phyloP scores from a whole-genome alignment of 345 rosid genomes.

The Moricandia arvensis region DNA sequence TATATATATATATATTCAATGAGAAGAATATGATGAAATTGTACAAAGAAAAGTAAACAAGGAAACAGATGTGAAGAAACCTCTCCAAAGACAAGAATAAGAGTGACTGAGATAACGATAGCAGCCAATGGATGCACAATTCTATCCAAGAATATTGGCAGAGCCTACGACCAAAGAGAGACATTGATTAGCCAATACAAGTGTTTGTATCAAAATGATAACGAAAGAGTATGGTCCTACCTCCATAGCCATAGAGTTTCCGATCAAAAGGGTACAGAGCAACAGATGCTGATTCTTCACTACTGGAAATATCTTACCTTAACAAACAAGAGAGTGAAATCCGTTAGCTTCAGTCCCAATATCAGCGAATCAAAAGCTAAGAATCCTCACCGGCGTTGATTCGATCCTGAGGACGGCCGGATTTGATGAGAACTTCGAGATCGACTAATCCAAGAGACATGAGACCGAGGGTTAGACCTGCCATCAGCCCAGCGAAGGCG shows the following conservation, averaged over 20 bases:
- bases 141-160: slow-evolving; percentile 85
- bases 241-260: slow-evolving; percentile 96
- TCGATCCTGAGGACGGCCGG: slow-evolving; percentile 91
- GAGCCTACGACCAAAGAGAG: slow-evolving; percentile 44
- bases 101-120: slow-evolving; percentile 71
- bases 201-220: background rate
- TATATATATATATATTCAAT: background rate
- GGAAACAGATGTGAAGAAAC: slow-evolving; percentile 33
- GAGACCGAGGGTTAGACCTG: slow-evolving; percentile 93
- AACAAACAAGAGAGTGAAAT: background rate
- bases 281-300: slow-evolving; percentile 95
- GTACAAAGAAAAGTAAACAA: background rate
- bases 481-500: slow-evolving; percentile 82
- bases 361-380: background rate
- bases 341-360: background rate
- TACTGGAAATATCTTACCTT: slow-evolving; percentile 89
- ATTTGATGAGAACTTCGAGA: slow-evolving; percentile 90
- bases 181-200: background rate
- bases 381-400: slow-evolving; percentile 58
- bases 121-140: slow-evolving; percentile 88
- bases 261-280: slow-evolving; percentile 85
- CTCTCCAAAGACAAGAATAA: slow-evolving; percentile 88
- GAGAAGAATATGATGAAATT: background rate
- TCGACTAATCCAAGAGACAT: slow-evolving; percentile 95
- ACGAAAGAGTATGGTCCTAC: slow-evolving; percentile 39